Evolutionary conservation across 2,329 filamentous ascomycete species (phyloP).

Genomic region (Monosporascus ibericus): DNA sequence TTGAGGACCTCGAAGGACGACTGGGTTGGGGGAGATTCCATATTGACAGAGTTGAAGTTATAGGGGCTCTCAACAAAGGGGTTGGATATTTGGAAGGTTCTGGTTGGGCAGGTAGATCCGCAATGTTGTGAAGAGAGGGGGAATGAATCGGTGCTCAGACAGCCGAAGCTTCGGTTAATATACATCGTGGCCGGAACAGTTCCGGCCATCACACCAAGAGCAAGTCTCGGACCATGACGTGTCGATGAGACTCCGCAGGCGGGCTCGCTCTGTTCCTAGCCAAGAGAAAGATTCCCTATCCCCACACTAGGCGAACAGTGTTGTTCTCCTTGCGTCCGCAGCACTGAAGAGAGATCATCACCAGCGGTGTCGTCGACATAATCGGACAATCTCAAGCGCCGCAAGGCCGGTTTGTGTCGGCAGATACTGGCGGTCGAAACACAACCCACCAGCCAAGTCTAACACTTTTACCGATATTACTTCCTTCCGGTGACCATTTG

Average conservation of each 20-base stretch:
- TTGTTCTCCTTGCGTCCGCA: not conserved
- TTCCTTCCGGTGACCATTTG: not conserved
- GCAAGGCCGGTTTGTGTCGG: not conserved
- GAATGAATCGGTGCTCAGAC: constrained; percentile 6
- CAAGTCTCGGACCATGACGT: constrained; percentile 10
- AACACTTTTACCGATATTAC: not conserved
- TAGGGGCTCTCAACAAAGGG: not conserved
- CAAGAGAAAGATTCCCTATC: not conserved
- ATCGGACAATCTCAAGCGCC: not conserved
- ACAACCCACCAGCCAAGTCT: not conserved
- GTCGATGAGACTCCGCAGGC: not conserved
- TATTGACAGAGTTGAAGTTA: not conserved
- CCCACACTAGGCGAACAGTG: not conserved
- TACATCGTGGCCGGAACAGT: constrained; percentile 28
- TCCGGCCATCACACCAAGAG: constrained; percentile 23
- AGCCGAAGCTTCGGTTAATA: constrained; percentile 17
- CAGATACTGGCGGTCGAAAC: not conserved
- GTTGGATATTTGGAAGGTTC: not conserved
- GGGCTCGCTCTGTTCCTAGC: not conserved
- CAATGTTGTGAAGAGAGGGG: not conserved
- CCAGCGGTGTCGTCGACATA: not conserved
- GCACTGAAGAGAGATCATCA: not conserved
- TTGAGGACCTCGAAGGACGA: constrained; percentile 53
- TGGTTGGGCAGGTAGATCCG: no score
- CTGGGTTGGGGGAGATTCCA: constrained; percentile 19